These are phyloP conservation scores for Aspergillus sclerotiicarbonarius DNA, from an alignment of 495 filamentous ascomycete genomes.

Conservation along the genomic window DNA sequence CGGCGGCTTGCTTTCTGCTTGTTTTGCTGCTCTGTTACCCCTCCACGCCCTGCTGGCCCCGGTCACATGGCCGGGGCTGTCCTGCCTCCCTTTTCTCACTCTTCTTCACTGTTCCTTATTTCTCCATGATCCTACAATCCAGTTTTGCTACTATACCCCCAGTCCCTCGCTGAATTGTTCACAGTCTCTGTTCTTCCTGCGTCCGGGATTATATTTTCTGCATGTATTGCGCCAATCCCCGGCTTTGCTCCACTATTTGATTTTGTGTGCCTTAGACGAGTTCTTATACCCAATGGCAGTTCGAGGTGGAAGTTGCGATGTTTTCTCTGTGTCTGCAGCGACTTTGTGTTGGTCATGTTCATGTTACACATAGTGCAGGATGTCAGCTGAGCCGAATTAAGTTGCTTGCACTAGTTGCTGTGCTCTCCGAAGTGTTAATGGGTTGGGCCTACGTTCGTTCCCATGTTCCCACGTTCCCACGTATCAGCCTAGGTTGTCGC, in stretches of 20 bases:
- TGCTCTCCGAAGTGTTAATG: not conserved
- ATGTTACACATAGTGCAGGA: not conserved
- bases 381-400: not conserved
- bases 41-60: not conserved
- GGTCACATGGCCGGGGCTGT: not conserved
- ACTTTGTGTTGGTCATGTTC: not conserved
- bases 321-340: not conserved
- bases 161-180: slow-evolving; percentile 10
- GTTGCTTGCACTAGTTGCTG: not conserved
- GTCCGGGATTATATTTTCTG: not conserved
- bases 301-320: not conserved
- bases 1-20: not conserved
- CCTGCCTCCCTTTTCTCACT: not conserved
- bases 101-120: slow-evolving; percentile 6
- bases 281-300: slow-evolving; percentile 3
- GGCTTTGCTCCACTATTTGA: not conserved
- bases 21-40: not conserved
- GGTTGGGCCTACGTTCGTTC: no score
- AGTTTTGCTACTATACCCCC: slow-evolving; percentile 19
- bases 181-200: not conserved
- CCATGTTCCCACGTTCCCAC: no score
- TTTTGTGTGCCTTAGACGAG: not conserved
- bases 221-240: not conserved
- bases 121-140: slow-evolving; percentile 2
- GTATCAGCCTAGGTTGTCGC: no score